Evolutionary conservation across 2,329 filamentous ascomycete species (phyloP).

Genomic region (Penicillium crustosum): DNA sequence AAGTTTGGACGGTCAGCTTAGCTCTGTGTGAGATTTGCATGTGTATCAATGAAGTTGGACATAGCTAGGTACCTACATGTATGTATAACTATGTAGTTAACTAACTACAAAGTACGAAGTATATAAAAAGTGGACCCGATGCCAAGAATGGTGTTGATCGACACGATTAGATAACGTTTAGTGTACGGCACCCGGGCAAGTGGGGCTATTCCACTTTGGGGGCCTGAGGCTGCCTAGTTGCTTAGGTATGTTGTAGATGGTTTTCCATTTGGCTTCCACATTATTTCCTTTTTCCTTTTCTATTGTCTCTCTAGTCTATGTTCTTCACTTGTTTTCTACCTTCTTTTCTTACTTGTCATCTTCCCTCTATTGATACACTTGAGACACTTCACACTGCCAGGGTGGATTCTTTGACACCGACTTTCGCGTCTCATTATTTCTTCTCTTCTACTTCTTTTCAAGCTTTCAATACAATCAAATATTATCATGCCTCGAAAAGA

Average conservation of each 20-base stretch:
- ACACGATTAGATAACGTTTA: background rate
- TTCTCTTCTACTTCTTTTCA: background rate
- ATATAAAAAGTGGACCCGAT: background rate
- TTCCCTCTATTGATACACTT: background rate
- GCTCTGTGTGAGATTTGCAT: no score
- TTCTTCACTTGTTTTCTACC: background rate
- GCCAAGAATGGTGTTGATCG: background rate
- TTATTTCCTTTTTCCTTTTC: background rate
- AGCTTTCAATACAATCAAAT: background rate
- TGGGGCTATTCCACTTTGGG: background rate
- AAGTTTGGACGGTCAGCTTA: no score
- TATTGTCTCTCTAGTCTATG: background rate
- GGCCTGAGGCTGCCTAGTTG: background rate
- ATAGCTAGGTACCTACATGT: no score
- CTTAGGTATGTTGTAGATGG: background rate
- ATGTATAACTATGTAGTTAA: no score
- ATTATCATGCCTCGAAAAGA: conserved; percentile 63
- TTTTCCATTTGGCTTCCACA: background rate
- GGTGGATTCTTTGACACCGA: background rate
- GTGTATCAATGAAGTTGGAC: no score
- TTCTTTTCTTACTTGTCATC: background rate
- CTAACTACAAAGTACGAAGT: no score
- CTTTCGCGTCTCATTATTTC: background rate
- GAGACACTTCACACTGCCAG: background rate
- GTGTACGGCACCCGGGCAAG: background rate